These are phyloP conservation scores for Pichia sp. DNA, from an alignment of 1,139 yeast genomes.

Conservation along the genomic window DNA sequence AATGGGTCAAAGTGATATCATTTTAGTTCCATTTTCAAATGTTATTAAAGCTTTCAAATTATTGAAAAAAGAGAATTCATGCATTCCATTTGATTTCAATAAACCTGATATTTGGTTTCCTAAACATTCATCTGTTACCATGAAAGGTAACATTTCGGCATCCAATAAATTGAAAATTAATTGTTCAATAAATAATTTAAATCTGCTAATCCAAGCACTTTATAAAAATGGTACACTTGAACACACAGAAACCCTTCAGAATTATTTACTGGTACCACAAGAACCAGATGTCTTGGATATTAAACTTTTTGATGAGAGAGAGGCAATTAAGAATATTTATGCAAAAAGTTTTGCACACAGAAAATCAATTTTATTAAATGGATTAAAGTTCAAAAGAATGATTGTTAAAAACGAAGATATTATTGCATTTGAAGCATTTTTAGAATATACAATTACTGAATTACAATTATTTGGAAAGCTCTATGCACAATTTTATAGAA, in stretches of 20 bases:
- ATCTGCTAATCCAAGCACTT: constrained; percentile 29
- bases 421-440: constrained; percentile 50
- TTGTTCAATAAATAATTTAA: constrained; percentile 15
- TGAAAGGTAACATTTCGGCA: constrained; percentile 27
- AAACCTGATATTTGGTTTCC: constrained; percentile 27
- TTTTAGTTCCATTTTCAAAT: constrained; percentile 18
- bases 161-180: constrained; percentile 32
- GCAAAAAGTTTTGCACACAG: constrained; percentile 28
- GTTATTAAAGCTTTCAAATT: constrained; percentile 22
- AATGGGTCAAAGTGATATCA: constrained; percentile 12
- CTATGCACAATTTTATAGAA: constrained; percentile 38
- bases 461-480: constrained; percentile 32
- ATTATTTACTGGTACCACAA: constrained; percentile 8
- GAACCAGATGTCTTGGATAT: constrained; percentile 6
- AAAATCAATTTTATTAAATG: constrained; percentile 20
- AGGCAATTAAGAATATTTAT: constrained; percentile 31
- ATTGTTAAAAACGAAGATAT: constrained; percentile 32
- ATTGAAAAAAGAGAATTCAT: constrained; percentile 23
- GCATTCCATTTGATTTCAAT: constrained; percentile 21
- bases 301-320: constrained; percentile 19
- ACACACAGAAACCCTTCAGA: constrained; percentile 8
- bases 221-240: constrained; percentile 19
- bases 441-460: constrained; percentile 48
- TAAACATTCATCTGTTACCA: constrained; percentile 31
- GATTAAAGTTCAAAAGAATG: constrained; percentile 3